Percentiles rank a stretch among this genome's conserved stretches.
phyloP scores from a whole-genome alignment of 495 filamentous ascomycete species.

The Bryoglossum gracile region DNA sequence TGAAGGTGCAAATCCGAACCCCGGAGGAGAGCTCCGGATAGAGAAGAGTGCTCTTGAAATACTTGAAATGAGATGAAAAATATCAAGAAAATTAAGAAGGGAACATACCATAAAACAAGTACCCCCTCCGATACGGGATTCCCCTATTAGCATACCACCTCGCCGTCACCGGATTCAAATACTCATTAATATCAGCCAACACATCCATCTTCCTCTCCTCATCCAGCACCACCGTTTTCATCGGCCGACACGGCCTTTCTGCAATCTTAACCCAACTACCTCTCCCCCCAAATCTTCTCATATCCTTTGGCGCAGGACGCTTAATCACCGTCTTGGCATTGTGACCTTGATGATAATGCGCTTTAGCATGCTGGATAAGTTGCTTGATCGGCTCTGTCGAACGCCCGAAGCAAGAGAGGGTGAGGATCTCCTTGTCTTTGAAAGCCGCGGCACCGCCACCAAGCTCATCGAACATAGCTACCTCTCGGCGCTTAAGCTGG shows the following conservation, averaged over 20 bases:
- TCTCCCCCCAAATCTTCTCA: conserved; percentile 19
- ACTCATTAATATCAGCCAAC: conserved; percentile 80
- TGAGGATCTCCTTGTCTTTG: conserved; percentile 36
- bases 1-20: too few relatives aligned
- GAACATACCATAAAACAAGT: conserved; percentile 77
- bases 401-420: conserved; percentile 40
- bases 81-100: too few relatives aligned
- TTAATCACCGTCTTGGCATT: conserved; percentile 43
- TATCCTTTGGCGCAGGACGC: conserved; percentile 32
- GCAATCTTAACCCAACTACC: conserved; percentile 57
- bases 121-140: conserved; percentile 88
- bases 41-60: too few relatives aligned
- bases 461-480: conserved; percentile 23
- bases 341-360: conserved; percentile 39
- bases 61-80: too few relatives aligned
- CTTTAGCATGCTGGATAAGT: conserved; percentile 49
- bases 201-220: conserved; percentile 62
- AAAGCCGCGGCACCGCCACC: conserved; percentile 18
- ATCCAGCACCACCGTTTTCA: conserved; percentile 81
- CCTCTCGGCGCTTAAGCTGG: conserved; percentile 29
- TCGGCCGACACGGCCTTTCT: conserved; percentile 62
- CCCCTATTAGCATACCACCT: conserved; percentile 55
- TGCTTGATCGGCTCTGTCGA: conserved; percentile 55
- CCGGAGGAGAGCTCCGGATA: too few relatives aligned
- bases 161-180: conserved; percentile 64